phyloP scores from a whole-genome alignment of 2,329 filamentous ascomycete genomes.

The Exserohilum rostratum region DNA sequence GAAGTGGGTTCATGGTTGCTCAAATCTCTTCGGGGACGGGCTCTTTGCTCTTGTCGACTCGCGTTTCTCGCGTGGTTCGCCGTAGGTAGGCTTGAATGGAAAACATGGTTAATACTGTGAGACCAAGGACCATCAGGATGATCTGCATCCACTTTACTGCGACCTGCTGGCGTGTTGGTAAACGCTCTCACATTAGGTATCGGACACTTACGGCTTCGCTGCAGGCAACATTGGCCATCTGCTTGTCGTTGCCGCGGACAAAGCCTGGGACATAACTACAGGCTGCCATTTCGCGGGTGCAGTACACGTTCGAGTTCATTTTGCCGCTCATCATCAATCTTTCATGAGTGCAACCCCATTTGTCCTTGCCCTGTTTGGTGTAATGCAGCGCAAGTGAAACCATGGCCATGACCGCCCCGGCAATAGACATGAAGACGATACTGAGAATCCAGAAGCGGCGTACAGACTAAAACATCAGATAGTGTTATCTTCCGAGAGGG shows the following conservation, averaged over 20 bases:
- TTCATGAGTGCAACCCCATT: slow-evolving; percentile 32
- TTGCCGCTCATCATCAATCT: slow-evolving; percentile 27
- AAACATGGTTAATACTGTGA: slow-evolving; percentile 31
- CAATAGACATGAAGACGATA: slow-evolving; percentile 25
- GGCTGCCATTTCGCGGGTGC: slow-evolving; percentile 35
- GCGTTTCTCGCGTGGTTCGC: slow-evolving; percentile 24
- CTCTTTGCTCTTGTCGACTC: slow-evolving; percentile 4
- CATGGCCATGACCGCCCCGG: slow-evolving; percentile 26
- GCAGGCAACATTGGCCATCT: slow-evolving; percentile 28
- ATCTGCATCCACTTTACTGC: slow-evolving; percentile 41
- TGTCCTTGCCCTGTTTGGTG: slow-evolving; percentile 32
- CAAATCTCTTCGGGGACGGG: neutral
- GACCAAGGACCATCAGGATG: slow-evolving; percentile 25
- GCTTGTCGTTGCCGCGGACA: slow-evolving; percentile 17
- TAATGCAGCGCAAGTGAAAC: slow-evolving; percentile 33
- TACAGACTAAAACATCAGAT: slow-evolving; percentile 25
- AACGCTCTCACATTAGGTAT: neutral
- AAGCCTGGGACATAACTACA: slow-evolving; percentile 32
- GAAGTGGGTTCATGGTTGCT: neutral
- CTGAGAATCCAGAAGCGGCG: slow-evolving; percentile 37
- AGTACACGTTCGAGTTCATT: slow-evolving; percentile 35
- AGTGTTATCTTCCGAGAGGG: neutral
- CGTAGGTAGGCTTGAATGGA: slow-evolving; percentile 29
- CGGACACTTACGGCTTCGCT: slow-evolving; percentile 32
- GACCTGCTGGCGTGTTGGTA: slow-evolving; percentile 19